A percentile compares a stretch with the other conserved stretches of the same genome.
These are phyloP conservation scores for Litchi chinensis DNA, from an alignment of 345 rosid genomes.

Conservation along the genomic window DNA sequence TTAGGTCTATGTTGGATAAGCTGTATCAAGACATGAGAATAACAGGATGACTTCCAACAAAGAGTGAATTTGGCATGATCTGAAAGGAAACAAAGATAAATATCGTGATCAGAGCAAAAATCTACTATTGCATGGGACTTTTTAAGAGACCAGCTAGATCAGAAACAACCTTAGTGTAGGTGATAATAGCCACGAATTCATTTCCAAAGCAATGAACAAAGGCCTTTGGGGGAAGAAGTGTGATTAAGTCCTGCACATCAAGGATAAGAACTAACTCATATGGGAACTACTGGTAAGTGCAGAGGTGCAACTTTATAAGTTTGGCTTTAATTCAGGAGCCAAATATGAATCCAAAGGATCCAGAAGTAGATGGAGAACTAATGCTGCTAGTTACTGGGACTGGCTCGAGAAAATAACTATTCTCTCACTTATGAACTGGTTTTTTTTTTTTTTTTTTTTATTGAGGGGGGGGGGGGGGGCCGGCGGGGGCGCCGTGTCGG, in stretches of 20 bases:
- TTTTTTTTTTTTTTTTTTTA: too few relatives aligned
- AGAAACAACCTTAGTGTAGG: slow-evolving; percentile 30
- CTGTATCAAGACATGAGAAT: slow-evolving; percentile 52
- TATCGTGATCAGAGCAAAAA: background rate
- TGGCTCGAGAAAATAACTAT: background rate
- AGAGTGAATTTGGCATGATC: slow-evolving; percentile 7
- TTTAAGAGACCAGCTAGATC: slow-evolving; percentile 15
- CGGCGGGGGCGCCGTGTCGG: too few relatives aligned
- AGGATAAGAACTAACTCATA: background rate
- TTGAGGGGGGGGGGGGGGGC: too few relatives aligned
- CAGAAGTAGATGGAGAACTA: background rate
- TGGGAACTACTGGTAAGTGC: background rate
- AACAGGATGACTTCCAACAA: slow-evolving; percentile 6
- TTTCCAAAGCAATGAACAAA: slow-evolving; percentile 6
- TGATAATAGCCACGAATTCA: slow-evolving; percentile 27
- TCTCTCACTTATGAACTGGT: background rate
- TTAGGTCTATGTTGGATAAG: slow-evolving; percentile 39
- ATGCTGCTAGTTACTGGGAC: background rate
- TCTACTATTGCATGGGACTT: background rate
- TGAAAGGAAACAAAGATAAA: background rate
- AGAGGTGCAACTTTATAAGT: background rate
- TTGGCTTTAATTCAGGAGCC: background rate
- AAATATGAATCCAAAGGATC: background rate
- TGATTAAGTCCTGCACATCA: background rate
- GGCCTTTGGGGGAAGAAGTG: background rate